A percentile compares a stretch with the other conserved stretches of the same genome.
phyloP scores from a whole-genome alignment of 768 basidiomycete species.

The Russula olivacea region DNA sequence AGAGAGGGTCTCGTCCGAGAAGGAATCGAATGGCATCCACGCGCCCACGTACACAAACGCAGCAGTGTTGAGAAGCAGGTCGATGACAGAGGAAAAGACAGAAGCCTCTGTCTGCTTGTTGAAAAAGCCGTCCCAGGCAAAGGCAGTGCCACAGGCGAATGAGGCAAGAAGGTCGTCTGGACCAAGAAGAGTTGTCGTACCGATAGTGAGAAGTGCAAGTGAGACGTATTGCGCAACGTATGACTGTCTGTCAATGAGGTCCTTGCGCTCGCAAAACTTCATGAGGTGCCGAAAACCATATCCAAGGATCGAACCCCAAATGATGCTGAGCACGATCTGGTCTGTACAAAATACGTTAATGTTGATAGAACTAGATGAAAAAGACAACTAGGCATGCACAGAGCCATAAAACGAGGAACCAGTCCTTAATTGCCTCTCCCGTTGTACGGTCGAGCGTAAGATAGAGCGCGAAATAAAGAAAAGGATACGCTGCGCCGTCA shows the following conservation, averaged over 20 bases:
- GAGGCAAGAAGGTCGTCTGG: constrained; percentile 93
- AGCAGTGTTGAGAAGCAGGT: constrained; percentile 91
- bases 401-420: constrained; percentile 84
- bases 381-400: constrained; percentile 43
- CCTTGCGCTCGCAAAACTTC: constrained; percentile 83
- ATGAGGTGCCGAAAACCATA: constrained; percentile 80
- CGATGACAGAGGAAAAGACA: constrained; percentile 93
- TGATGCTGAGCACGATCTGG: constrained; percentile 67
- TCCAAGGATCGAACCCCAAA: constrained; percentile 72
- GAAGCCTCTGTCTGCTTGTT: constrained; percentile 92
- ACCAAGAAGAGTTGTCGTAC: constrained; percentile 77
- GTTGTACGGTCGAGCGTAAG: constrained; percentile 63
- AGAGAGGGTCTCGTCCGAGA: constrained; percentile 57
- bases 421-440: constrained; percentile 68
- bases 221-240: constrained; percentile 91
- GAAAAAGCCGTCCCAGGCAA: constrained; percentile 95
- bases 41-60: constrained; percentile 96
- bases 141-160: constrained; percentile 91
- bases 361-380: constrained; percentile 5
- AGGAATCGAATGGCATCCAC: constrained; percentile 90
- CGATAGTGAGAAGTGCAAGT: constrained; percentile 78
- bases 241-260: constrained; percentile 89
- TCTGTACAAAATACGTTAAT: constrained; percentile 41
- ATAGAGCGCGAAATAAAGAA: constrained; percentile 86
- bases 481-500: constrained; percentile 95